Conservation (phyloP, 2,329 filamentous ascomycete species). For the Colletotrichum cordylinicola region DNA sequence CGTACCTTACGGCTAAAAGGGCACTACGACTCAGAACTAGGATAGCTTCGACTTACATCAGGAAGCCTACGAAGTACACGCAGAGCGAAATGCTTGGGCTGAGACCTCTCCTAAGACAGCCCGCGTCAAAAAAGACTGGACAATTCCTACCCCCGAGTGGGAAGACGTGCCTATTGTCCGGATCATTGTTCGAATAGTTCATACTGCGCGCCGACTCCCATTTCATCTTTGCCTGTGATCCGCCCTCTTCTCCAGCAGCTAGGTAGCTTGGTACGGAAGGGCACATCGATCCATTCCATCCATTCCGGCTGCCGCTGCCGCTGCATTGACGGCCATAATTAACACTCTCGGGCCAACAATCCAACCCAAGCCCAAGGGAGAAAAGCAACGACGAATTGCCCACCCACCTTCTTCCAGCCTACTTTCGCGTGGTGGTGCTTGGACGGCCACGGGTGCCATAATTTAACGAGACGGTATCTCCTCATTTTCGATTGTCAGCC, state of each 20-base stretch:
- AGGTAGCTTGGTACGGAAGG: background rate
- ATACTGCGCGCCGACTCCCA: background rate
- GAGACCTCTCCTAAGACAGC: slow-evolving; percentile 6
- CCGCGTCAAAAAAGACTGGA: background rate
- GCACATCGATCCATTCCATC: background rate
- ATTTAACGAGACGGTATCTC: slow-evolving; percentile 7
- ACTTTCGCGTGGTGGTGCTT: slow-evolving; percentile 5
- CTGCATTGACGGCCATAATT: background rate
- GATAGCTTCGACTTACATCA: slow-evolving; percentile 6
- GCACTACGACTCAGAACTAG: background rate
- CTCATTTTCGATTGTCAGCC: background rate
- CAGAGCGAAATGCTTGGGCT: background rate
- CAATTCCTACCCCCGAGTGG: background rate
- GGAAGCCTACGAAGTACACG: background rate
- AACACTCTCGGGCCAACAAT: background rate
- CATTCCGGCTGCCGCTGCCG: background rate
- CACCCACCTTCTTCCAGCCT: background rate
- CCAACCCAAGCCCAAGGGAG: slow-evolving; percentile 6
- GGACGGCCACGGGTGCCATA: slow-evolving; percentile 4
- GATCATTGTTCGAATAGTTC: background rate
- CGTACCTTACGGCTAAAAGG: background rate
- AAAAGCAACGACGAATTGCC: slow-evolving; percentile 8
- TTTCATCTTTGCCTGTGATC: background rate
- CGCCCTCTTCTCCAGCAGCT: background rate
- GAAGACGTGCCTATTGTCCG: background rate